Evolutionary conservation across 371 early-diverging fungal species (phyloP), one percentile per base, ranked within the genome.

Genomic region (Gilbertella persicaria): DNA sequence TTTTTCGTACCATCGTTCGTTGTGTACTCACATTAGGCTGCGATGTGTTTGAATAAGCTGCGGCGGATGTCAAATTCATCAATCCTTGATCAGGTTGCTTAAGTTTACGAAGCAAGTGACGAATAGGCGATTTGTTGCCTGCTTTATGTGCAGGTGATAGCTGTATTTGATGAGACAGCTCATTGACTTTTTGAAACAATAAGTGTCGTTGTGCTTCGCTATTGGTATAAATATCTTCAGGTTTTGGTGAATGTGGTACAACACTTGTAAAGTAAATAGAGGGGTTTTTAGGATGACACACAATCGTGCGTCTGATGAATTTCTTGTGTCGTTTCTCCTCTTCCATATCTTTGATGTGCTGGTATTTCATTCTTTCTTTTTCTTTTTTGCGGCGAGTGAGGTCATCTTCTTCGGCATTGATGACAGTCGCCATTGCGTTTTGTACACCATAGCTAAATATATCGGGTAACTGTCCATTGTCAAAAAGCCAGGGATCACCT

Each of bases 401-500:
- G 45, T 62, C 51, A 3, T 57, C 51, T 39, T 49, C 45, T 19
- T 58, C 52, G 1, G 28, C 13, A 5, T 37, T 49, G 12, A 26
- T 43, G 30, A 39, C 37, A 23, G 44, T 36, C n/a, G 45, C 33
- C 28, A 40, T 45, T 12, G 24, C 26, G 0, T 28, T 41, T 2
- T 25, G 14, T 21, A 13, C 50, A 46, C 25, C 55, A 12, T 58
- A 49, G 2, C 53, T 43, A 17, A 69, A 57, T 9, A 69, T 65
- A 39, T 67, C 61, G 8, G 62, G 62, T 20, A 74, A 29, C 20
- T 51, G 42, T 8, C 66, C 72, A 50, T 60, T 51, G 4, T 71
- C 58, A 14, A 63, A 61, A 12, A 84, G 49, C 84, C 84, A 84
- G 1, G 72, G 64, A 45, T 84, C 84, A 14, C 65, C 65, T 25